Percentiles rank a stretch among this genome's conserved stretches.
phyloP scores from a whole-genome alignment of 2,329 filamentous ascomycete species.

The Aspergillus transmontanensis region DNA sequence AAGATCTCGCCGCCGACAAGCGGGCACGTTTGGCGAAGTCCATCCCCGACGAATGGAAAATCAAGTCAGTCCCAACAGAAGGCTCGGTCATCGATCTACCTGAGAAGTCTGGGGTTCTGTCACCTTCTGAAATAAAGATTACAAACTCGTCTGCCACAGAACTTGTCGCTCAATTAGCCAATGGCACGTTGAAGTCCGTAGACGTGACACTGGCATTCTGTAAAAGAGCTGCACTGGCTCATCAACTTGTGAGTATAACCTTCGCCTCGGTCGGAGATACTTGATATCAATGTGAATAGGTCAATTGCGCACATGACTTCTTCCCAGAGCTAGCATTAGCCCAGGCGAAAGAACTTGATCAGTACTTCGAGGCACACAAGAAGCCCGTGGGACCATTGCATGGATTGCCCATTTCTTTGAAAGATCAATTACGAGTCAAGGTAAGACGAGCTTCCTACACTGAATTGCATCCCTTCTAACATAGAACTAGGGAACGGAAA shows the following conservation, averaged over 20 bases:
- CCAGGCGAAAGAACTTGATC: neutral
- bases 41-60: neutral
- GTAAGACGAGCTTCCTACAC: neutral
- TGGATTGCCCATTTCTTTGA: neutral
- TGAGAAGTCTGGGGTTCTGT: neutral
- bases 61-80: neutral
- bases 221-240: slow-evolving; percentile 25
- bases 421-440: neutral
- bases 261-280: neutral
- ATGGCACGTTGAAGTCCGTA: slow-evolving; percentile 21
- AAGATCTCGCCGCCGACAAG: neutral
- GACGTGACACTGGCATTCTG: slow-evolving; percentile 28
- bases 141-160: neutral
- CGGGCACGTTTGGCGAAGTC: neutral
- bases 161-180: slow-evolving; percentile 4
- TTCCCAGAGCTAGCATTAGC: neutral
- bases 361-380: neutral
- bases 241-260: slow-evolving; percentile 19
- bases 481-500: neutral
- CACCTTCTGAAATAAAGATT: neutral
- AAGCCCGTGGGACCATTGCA: slow-evolving; percentile 5
- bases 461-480: neutral
- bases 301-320: neutral
- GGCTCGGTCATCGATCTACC: neutral
- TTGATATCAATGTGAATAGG: neutral